phyloP scores from a whole-genome alignment of 2,329 filamentous ascomycete genomes.

The Clarireedia homoeocarpa region DNA sequence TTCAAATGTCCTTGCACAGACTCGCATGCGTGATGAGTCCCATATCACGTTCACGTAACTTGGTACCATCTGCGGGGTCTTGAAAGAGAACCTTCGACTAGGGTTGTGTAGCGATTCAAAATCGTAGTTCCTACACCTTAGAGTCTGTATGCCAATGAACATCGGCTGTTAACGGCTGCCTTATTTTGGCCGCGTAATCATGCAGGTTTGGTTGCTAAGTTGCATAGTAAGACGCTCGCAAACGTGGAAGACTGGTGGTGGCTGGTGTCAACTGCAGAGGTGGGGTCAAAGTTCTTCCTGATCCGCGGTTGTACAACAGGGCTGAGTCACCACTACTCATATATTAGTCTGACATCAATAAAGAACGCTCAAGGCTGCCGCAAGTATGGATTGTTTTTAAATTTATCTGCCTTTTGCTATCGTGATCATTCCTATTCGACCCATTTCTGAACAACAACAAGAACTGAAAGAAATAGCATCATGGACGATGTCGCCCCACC shows the following conservation, averaged over 20 bases:
- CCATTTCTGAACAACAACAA: not conserved
- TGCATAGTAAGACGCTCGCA: not conserved
- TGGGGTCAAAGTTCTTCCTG: not conserved
- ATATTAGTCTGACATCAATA: not conserved
- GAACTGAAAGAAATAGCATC: not conserved
- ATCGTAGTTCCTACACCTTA: not conserved
- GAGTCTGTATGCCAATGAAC: not conserved
- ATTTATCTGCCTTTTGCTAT: not conserved
- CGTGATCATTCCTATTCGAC: not conserved
- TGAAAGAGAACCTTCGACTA: no score
- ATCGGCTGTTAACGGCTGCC: not conserved
- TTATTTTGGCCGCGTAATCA: slow-evolving; percentile 3
- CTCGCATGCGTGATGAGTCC: no score
- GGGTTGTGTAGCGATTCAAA: no score
- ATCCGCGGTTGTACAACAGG: not conserved
- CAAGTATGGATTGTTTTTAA: not conserved
- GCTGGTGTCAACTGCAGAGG: not conserved
- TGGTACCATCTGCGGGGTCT: not conserved
- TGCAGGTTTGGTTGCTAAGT: not conserved
- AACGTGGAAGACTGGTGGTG: not conserved
- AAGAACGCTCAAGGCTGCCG: not conserved
- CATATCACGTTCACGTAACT: not conserved
- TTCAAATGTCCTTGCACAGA: no score
- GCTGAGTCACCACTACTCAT: not conserved
- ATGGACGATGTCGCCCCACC: slow-evolving; percentile 34